These are phyloP conservation scores for Paxillus involutus DNA, from an alignment of 768 basidiomycete genomes.

Conservation along the genomic window DNA sequence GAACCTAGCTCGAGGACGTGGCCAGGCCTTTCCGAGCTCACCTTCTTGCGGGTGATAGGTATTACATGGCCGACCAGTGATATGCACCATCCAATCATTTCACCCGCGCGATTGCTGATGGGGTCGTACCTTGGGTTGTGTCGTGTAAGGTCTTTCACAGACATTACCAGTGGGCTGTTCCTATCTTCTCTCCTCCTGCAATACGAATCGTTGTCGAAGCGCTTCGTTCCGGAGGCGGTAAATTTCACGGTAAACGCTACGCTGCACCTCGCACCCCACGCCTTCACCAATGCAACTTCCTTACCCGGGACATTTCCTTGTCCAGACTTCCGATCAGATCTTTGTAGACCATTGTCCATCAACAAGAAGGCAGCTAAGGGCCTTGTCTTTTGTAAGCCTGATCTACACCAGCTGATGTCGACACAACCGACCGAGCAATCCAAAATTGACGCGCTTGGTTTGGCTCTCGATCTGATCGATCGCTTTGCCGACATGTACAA, in stretches of 20 bases:
- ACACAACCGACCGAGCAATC: constrained; percentile 46
- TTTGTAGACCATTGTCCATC: constrained; percentile 41
- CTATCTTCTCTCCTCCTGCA: constrained; percentile 82
- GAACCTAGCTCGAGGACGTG: constrained; percentile 73
- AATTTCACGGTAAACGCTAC: constrained; percentile 77
- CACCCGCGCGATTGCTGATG: constrained; percentile 84
- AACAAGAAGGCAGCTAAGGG: constrained; percentile 38
- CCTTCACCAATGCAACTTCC: constrained; percentile 41
- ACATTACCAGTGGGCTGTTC: constrained; percentile 86
- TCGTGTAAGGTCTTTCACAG: constrained; percentile 70
- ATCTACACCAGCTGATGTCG: constrained; percentile 47
- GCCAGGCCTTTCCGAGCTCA: constrained; percentile 83
- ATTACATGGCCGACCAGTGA: constrained; percentile 93
- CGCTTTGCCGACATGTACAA: constrained; percentile 78
- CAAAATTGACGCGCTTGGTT: constrained; percentile 70
- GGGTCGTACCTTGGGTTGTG: constrained; percentile 87
- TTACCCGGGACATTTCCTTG: constrained; percentile 72
- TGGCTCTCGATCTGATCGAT: constrained; percentile 62
- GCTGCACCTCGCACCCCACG: constrained; percentile 71
- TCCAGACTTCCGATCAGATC: constrained; percentile 63
- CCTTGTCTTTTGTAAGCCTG: constrained; percentile 42
- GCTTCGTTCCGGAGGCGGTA: constrained; percentile 84
- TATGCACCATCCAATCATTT: constrained; percentile 85
- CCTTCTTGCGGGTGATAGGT: constrained; percentile 78
- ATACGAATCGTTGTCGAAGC: constrained; percentile 82